Evolutionary conservation across 805 yeast species (phyloP), one percentile per base, ranked within the genome.

Genomic region (Candida ficus): DNA sequence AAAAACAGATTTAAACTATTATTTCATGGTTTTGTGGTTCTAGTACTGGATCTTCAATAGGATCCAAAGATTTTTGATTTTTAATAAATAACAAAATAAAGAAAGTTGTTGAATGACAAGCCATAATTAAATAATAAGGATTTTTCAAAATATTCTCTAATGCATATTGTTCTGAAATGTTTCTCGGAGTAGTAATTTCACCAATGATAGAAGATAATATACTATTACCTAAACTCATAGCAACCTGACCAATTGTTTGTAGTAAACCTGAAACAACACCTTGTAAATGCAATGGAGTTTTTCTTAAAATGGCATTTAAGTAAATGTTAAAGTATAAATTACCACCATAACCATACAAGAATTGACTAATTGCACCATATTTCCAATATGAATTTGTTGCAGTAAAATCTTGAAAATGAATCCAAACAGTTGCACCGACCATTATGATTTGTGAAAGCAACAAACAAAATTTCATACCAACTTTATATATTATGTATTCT

Each of bases 241-340:
- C 66, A 21, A 66, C 41, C 47, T 67, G 72, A 1, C 60, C 61
- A 12, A 53, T 42, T 1, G 71, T 64, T 42, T 59, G 64, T 27
- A 58, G 51, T 7, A 67, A 45, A 2, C 68, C 73, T 7, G 63
- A 42, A 3, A 67, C 66, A 22, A 63, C 60, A 14, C 70, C 73
- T 38, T 67, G 71, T 13, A 64, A 43, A 37, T 64, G 62, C 5
- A 49, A 33, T 0, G 75, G 73, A 8, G 71, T 60, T 17, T 56
- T 36, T 32, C 54, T 33, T 43, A 57, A 51, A 8, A 66, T 48
- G 4, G 61, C 54, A 25, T 55, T 61, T 29, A 60, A 39, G 37
- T 60, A 67, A 4, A 64, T 56, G 21, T 64, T 54, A 47, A 62
- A 65, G 43, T 56, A 67, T 3, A 60, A 38, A 29, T 64, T 66